These are phyloP conservation scores for Ophiobolus disseminans DNA, from an alignment of 2,329 filamentous ascomycete species.

Conservation along the genomic window DNA sequence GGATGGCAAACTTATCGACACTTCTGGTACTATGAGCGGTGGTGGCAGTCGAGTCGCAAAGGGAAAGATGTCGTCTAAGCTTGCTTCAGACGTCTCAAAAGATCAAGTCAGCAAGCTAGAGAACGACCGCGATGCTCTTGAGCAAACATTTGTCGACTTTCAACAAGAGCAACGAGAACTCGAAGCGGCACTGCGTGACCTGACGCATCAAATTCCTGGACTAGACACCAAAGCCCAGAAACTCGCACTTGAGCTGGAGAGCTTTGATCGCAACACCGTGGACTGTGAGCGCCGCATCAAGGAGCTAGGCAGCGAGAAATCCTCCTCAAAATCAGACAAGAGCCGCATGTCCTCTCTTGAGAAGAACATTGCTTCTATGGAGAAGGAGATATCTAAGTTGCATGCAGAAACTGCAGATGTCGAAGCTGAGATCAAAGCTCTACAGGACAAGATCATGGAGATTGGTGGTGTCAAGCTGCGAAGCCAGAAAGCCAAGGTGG, in stretches of 20 bases:
- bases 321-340: constrained; percentile 81
- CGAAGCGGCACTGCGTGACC: constrained; percentile 73
- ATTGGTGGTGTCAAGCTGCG: constrained; percentile 93
- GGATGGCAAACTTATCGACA: constrained; percentile 94
- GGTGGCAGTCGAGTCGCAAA: constrained; percentile 89
- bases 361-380: constrained; percentile 76
- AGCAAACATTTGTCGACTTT: constrained; percentile 82
- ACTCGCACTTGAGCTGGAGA: constrained; percentile 85
- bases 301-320: constrained; percentile 81
- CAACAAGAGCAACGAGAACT: constrained; percentile 84
- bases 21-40: constrained; percentile 98
- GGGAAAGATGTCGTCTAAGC: constrained; percentile 96
- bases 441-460: constrained; percentile 98
- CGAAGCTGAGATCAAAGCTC: constrained; percentile 87
- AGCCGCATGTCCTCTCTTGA: constrained; percentile 74
- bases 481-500: constrained; percentile 88
- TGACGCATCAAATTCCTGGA: constrained; percentile 80
- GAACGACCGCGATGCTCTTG: constrained; percentile 81
- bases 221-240: constrained; percentile 93
- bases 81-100: constrained; percentile 83
- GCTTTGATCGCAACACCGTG: constrained; percentile 79
- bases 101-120: constrained; percentile 91
- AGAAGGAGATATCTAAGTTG: constrained; percentile 80
- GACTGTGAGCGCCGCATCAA: constrained; percentile 86
- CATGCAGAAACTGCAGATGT: constrained; percentile 85